Base-by-base conservation (phyloP, 768 basidiomycete genomes). In the Hygrocybe coccinea region DNA sequence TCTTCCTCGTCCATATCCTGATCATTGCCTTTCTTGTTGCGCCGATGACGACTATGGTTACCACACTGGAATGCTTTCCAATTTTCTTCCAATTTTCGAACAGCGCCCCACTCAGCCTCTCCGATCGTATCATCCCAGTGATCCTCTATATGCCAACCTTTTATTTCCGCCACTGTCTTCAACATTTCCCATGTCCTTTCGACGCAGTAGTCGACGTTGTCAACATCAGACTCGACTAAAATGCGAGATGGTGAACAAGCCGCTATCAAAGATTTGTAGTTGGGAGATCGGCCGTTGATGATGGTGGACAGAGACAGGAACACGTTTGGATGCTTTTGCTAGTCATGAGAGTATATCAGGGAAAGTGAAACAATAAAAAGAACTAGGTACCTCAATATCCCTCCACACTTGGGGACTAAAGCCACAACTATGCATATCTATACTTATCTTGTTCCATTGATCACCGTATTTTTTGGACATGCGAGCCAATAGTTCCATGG, bases 401-500 rank as follows among this genome's bases (percentile, higher is more conserved):
- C 69, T 71, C 84, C 89, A 90, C 36, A 79, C 83, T 64, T 95
- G 81, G 6, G 84, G 75, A 57, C 87, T 91, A 60, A 94, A 71
- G 0, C 91, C 90, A 64, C 92, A 97, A 45, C 88, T 91, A 68
- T 99, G 95, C 61, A 99, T 68, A 66, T 95, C 93, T 46, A 97
- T 70, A 62, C 85, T 95, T 65, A 97, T 84, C 17, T 65, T 66
- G 48, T 73, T 69, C 80, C 87, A 94, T 21, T 68, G 71, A 7
- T 73, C 67, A 5, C 82, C 80, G 54, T 88, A 76, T 64, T 77
- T 81, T 59, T 75, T 68, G 49, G 77, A 70, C 77, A 92, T 81
- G 43, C 74, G 74, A 25, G 72, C 70, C 21, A 98, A 67, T 34
- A 92, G 68, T 15, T 87, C 83, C 29, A 83, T 60, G 1, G 91